phyloP scores from a whole-genome alignment of 108 stramenopile species.

The Chaetoceros muelleri region DNA sequence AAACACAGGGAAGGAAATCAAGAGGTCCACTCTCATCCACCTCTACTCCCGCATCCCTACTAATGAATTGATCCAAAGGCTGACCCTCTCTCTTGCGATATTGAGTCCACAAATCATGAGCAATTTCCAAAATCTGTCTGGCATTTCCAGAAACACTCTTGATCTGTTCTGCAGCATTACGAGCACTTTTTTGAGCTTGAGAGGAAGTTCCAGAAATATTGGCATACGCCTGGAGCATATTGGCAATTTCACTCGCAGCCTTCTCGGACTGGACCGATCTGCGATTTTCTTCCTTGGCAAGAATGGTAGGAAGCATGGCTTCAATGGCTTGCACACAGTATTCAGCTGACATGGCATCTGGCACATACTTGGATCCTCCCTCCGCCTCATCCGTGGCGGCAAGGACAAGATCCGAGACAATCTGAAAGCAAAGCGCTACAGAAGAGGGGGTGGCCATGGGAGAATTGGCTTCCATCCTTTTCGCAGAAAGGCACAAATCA shows the following conservation, averaged over 20 bases:
- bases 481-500: constrained; percentile 59
- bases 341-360: constrained; percentile 81
- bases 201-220: constrained; percentile 70
- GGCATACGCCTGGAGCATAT: constrained; percentile 73
- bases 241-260: constrained; percentile 66
- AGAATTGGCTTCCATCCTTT: constrained; percentile 32
- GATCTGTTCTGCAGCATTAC: constrained; percentile 61
- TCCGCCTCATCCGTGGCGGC: constrained; percentile 82
- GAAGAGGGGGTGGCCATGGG: constrained; percentile 74
- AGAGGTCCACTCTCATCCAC: constrained; percentile 84
- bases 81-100: constrained; percentile 88
- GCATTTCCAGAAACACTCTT: constrained; percentile 52
- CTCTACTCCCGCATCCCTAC: constrained; percentile 76
- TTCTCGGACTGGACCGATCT: constrained; percentile 79
- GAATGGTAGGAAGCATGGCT: constrained; percentile 79
- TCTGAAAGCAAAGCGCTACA: constrained; percentile 74
- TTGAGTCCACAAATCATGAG: constrained; percentile 83
- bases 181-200: constrained; percentile 59
- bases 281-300: constrained; percentile 68
- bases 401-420: constrained; percentile 81
- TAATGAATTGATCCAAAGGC: constrained; percentile 80
- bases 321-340: constrained; percentile 69
- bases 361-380: constrained; percentile 85
- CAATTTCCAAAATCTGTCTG: constrained; percentile 76
- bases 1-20: constrained; percentile 81